A percentile compares a stretch with the other conserved stretches of the same genome.
Conservation (phyloP, 2,329 filamentous ascomycete species). For the Cordyceps cateniannulata region DNA sequence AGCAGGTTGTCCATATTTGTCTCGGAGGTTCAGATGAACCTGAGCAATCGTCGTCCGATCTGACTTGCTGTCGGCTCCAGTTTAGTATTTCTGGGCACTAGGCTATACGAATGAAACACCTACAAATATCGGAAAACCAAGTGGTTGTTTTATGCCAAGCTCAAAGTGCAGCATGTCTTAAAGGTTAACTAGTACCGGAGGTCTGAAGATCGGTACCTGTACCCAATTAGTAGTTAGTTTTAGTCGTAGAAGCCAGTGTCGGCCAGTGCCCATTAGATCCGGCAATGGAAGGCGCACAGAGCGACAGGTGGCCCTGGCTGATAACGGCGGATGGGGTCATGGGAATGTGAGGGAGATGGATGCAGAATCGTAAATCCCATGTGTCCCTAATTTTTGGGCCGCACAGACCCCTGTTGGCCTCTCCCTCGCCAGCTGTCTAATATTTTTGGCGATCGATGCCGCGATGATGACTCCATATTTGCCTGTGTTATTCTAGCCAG, state of each 20-base stretch:
- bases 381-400: not conserved
- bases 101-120: not conserved
- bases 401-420: not conserved
- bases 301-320: not conserved
- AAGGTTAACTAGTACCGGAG: not conserved
- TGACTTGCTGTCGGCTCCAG: not conserved
- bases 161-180: not conserved
- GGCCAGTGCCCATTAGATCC: not conserved
- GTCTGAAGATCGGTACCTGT: not conserved
- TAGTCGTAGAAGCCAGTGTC: not conserved
- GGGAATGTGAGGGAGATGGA: not conserved
- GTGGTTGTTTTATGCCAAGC: not conserved
- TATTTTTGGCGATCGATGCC: not conserved
- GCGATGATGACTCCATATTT: not conserved
- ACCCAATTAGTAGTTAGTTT: too few species aligned
- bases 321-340: not conserved
- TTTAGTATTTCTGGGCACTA: not conserved
- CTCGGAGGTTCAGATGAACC: not conserved
- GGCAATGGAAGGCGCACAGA: not conserved
- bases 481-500: not conserved
- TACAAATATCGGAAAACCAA: not conserved
- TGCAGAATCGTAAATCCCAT: not conserved
- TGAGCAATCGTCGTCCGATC: not conserved
- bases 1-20: not conserved
- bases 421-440: not conserved